Conservation (phyloP, 768 basidiomycete genomes). For the Mycena latifolia region DNA sequence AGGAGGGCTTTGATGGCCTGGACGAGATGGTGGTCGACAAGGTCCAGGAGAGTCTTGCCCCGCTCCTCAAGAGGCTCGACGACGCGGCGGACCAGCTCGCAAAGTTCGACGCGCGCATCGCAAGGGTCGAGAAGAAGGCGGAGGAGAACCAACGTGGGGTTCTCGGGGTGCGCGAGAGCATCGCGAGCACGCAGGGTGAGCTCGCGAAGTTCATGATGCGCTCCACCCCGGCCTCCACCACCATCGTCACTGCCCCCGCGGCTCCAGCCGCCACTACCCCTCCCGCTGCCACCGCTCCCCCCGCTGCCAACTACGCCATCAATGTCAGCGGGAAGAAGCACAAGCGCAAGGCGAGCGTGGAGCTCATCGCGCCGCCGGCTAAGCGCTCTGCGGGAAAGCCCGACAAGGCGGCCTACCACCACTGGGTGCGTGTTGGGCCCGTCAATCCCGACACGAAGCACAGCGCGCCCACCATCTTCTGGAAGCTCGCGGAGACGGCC, state of each 20-base stretch:
- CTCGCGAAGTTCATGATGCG: neutral
- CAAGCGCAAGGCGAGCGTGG: conserved; percentile 1
- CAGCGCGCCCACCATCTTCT: neutral
- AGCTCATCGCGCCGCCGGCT: neutral
- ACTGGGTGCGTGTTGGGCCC: neutral
- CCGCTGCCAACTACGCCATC: neutral
- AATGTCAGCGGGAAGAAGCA: neutral
- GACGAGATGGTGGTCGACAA: no score
- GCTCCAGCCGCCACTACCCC: neutral
- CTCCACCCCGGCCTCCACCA: neutral
- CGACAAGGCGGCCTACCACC: neutral
- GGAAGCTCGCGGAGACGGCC: neutral
- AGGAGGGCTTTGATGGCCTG: conserved; percentile 4
- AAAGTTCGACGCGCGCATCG: neutral
- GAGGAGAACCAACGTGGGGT: neutral
- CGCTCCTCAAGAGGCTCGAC: no score
- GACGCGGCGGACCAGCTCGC: neutral
- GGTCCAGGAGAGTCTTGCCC: no score
- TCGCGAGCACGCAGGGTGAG: neutral
- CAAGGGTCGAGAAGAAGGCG: neutral
- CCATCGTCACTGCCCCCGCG: neutral
- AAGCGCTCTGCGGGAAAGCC: conserved; percentile 1
- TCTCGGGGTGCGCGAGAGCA: conserved; percentile 1
- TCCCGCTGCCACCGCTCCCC: neutral
- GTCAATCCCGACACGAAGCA: neutral